A percentile compares a stretch with the other conserved stretches of the same genome.
Conservation (phyloP, 78 protist genomes). For the Dictyostelium firmibasis region DNA sequence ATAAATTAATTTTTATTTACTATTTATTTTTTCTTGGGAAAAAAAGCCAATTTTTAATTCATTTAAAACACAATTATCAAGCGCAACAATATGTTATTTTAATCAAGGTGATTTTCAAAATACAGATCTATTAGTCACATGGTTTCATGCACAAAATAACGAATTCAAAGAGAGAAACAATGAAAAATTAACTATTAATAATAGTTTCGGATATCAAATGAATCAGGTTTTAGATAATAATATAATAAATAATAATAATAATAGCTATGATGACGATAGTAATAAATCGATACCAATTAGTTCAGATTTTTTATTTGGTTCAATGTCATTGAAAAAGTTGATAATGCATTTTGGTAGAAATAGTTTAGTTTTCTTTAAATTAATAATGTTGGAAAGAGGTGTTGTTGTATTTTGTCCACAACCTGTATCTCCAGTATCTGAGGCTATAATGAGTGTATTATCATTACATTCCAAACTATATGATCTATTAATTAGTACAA, state of each 20-base stretch:
- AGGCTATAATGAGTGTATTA: constrained; percentile 6
- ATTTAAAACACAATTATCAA: constrained; percentile 54
- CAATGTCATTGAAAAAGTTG: constrained; percentile 39
- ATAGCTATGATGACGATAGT: not conserved
- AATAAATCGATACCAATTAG: not conserved
- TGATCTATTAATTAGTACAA: constrained; percentile 4
- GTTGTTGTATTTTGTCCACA: constrained; percentile 46
- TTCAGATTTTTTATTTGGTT: constrained; percentile 8
- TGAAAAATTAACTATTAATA: not conserved
- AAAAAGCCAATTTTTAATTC: constrained; percentile 68
- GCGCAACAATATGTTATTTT: constrained; percentile 58
- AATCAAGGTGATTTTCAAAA: constrained; percentile 70
- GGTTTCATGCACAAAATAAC: constrained; percentile 36
- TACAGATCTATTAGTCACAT: constrained; percentile 23
- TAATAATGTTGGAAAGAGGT: constrained; percentile 55
- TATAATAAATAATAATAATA: not conserved
- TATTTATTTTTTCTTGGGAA: not conserved
- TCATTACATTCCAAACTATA: constrained; percentile 24
- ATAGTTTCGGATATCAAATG: not conserved
- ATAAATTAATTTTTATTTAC: not conserved
- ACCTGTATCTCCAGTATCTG: constrained; percentile 54
- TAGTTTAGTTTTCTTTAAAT: constrained; percentile 42
- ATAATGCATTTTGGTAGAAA: constrained; percentile 64
- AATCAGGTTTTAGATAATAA: not conserved
- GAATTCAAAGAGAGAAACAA: constrained; percentile 14